phyloP scores from a whole-genome alignment of 2,329 filamentous ascomycete genomes.

The Scleromitrula shiraiana region DNA sequence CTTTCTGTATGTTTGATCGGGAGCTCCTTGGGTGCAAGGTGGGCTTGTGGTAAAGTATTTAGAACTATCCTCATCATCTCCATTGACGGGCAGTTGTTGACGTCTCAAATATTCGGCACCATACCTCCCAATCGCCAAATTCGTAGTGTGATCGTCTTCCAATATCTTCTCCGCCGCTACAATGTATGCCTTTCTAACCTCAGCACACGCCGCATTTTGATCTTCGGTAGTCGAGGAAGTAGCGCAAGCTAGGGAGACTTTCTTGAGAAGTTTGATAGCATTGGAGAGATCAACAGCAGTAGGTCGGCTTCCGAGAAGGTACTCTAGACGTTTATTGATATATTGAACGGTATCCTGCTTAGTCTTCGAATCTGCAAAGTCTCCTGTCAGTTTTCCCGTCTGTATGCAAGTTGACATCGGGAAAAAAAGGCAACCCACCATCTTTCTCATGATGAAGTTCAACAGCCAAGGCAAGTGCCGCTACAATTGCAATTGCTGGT shows the following conservation, averaged over 20 bases:
- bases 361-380: constrained; percentile 12
- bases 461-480: constrained; percentile 77
- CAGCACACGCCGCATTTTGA: constrained; percentile 28
- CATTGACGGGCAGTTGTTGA: constrained; percentile 24
- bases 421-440: constrained; percentile 27
- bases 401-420: background rate
- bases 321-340: constrained; percentile 71
- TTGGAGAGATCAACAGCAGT: constrained; percentile 94
- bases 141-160: constrained; percentile 77
- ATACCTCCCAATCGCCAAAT: constrained; percentile 73
- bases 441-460: constrained; percentile 58
- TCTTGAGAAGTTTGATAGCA: constrained; percentile 73
- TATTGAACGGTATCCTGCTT: constrained; percentile 56
- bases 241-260: constrained; percentile 45
- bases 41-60: constrained; percentile 32
- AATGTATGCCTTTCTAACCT: constrained; percentile 64
- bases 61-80: constrained; percentile 19
- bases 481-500: constrained; percentile 97
- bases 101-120: constrained; percentile 72
- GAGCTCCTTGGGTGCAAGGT: constrained; percentile 32
- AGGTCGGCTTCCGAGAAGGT: constrained; percentile 79
- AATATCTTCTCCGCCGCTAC: constrained; percentile 79
- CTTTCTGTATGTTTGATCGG: constrained; percentile 39
- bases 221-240: constrained; percentile 25
- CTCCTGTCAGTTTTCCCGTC: background rate